Evolutionary conservation across 169 alveolate genomes (phyloP).

Genomic region (Amoebophrya sp.): DNA sequence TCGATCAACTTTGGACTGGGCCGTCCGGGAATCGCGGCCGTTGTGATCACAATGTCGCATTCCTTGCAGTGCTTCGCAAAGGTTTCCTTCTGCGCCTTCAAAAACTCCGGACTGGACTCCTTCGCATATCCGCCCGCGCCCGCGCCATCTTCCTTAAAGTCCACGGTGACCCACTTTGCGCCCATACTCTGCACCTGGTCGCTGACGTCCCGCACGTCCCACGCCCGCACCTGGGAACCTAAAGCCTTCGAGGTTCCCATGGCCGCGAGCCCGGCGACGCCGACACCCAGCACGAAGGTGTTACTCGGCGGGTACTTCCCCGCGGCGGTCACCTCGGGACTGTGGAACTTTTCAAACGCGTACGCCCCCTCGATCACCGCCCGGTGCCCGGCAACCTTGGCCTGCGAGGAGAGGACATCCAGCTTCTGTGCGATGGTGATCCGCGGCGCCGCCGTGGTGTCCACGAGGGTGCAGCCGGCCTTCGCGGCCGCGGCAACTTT

Average conservation of each 20-base stretch:
- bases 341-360: slow-evolving; percentile 69
- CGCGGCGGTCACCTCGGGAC: slow-evolving; percentile 80
- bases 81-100: slow-evolving; percentile 61
- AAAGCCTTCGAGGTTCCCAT: slow-evolving; percentile 57
- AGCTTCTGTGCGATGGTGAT: slow-evolving; percentile 59
- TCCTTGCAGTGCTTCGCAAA: slow-evolving; percentile 65
- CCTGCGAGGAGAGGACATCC: slow-evolving; percentile 80
- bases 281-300: slow-evolving; percentile 86
- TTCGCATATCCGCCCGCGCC: slow-evolving; percentile 70
- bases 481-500: slow-evolving; percentile 6
- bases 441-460: slow-evolving; percentile 12
- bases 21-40: slow-evolving; percentile 86
- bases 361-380: slow-evolving; percentile 83
- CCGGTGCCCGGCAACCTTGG: slow-evolving; percentile 83
- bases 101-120: slow-evolving; percentile 60
- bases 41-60: slow-evolving; percentile 79
- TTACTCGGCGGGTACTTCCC: slow-evolving; percentile 83
- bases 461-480: background rate
- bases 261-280: slow-evolving; percentile 91
- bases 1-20: slow-evolving; percentile 77
- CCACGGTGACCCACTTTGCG: slow-evolving; percentile 60
- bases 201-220: slow-evolving; percentile 62
- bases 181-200: slow-evolving; percentile 71
- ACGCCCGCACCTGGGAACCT: slow-evolving; percentile 5
- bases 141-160: slow-evolving; percentile 60